Conservation (phyloP, 345 rosid genomes). For the Eucalyptus urophylla region DNA sequence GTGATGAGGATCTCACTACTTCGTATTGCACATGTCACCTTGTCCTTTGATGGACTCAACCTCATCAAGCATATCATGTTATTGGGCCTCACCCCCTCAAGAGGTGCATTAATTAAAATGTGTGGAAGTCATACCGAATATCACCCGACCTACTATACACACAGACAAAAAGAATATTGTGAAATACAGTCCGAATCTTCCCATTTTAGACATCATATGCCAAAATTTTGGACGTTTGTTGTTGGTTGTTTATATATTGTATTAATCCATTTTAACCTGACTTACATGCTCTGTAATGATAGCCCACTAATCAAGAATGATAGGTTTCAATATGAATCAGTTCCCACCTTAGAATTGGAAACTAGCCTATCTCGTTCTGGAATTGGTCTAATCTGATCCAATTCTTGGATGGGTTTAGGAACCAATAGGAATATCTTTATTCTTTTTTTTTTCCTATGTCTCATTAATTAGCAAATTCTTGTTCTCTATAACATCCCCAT, state of each 20-base stretch:
- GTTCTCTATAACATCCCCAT: not conserved
- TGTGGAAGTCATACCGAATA: not conserved
- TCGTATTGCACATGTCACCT: not conserved
- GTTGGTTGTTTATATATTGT: not conserved
- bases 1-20: not conserved
- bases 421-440: too few species aligned
- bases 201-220: not conserved
- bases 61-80: not conserved
- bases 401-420: too few species aligned
- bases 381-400: too few species aligned
- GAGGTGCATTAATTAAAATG: not conserved
- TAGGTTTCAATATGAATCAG: too few species aligned
- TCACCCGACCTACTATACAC: not conserved
- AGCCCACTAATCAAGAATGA: too few species aligned
- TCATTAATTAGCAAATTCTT: not conserved
- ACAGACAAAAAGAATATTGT: not conserved
- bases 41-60: not conserved
- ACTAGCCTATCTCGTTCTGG: not conserved
- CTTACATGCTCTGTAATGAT: not conserved
- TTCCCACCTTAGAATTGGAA: accelerated
- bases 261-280: not conserved
- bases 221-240: not conserved
- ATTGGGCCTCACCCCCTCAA: not conserved
- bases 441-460: not conserved
- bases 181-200: not conserved